phyloP scores from a whole-genome alignment of 495 filamentous ascomycete species.

The Tuber brumale region DNA sequence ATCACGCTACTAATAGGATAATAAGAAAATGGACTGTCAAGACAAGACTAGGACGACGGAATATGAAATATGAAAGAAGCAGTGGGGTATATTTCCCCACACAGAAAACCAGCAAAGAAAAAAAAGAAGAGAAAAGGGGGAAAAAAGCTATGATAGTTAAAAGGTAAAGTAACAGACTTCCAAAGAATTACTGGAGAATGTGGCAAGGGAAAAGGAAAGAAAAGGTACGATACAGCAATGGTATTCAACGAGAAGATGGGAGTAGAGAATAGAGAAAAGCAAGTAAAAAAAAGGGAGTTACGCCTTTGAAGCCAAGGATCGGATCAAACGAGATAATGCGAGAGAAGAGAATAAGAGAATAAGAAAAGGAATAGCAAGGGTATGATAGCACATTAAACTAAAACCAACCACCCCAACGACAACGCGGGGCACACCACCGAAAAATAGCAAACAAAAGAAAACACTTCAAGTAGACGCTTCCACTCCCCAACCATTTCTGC shows the following conservation, averaged over 20 bases:
- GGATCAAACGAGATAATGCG: neutral
- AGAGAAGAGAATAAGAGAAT: neutral
- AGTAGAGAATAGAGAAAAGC: neutral
- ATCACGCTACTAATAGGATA: neutral
- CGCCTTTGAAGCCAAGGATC: neutral
- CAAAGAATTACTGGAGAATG: neutral
- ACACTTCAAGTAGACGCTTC: neutral
- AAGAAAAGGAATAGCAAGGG: neutral
- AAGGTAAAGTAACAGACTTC: neutral
- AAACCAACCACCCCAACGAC: neutral
- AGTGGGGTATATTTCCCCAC: neutral
- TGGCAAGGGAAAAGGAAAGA: neutral
- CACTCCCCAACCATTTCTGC: neutral
- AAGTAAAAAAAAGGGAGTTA: neutral
- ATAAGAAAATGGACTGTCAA: neutral
- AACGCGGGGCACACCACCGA: neutral
- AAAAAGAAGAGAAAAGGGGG: neutral
- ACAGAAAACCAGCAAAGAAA: neutral
- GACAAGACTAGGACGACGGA: neutral
- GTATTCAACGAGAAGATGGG: neutral
- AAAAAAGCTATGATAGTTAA: neutral
- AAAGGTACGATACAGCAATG: neutral
- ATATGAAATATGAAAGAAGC: neutral
- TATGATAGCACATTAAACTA: neutral
- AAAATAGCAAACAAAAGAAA: conserved; percentile 2